Conservation (phyloP, 805 yeast species). For the Saturnispora silvae region DNA sequence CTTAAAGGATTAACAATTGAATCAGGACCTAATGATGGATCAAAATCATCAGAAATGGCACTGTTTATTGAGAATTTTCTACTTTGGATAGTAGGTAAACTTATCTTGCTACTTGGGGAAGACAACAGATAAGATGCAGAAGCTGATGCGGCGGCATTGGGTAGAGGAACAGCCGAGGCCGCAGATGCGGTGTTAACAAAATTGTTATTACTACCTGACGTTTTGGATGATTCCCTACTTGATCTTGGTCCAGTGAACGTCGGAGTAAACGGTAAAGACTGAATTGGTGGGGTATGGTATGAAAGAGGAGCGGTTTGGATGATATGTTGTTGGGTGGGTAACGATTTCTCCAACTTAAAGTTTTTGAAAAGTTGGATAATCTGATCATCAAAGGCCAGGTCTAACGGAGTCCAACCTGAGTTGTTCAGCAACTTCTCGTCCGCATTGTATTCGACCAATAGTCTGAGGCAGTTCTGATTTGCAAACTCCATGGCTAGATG, state of each 20-base stretch:
- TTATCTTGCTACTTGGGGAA: constrained; percentile 10
- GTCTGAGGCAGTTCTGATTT: constrained; percentile 41
- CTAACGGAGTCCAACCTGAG: constrained; percentile 57
- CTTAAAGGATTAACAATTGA: constrained; percentile 3
- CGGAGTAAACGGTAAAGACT: constrained; percentile 5
- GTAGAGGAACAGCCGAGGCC: no score
- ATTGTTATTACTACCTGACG: no score
- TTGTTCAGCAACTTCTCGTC: constrained; percentile 39
- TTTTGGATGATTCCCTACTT: constrained; percentile 1
- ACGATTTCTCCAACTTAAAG: constrained; percentile 18
- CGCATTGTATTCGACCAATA: constrained; percentile 40
- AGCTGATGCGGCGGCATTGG: no score
- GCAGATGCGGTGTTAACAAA: no score
- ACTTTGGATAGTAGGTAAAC: constrained; percentile 15
- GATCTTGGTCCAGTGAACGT: no score
- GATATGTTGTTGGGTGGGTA: neutral
- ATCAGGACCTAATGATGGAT: neutral
- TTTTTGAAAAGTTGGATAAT: constrained; percentile 33
- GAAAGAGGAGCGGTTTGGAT: constrained; percentile 13
- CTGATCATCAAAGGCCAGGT: constrained; percentile 45
- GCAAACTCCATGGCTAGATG: constrained; percentile 76
- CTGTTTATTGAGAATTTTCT: constrained; percentile 16
- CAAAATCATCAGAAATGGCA: constrained; percentile 10
- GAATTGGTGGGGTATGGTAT: constrained; percentile 14
- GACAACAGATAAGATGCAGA: no score